Percentiles rank a stretch among this genome's conserved stretches.
Evolutionary conservation across 371 early-diverging fungal species (phyloP).

Genomic region (Lichtheimia hyalospora): DNA sequence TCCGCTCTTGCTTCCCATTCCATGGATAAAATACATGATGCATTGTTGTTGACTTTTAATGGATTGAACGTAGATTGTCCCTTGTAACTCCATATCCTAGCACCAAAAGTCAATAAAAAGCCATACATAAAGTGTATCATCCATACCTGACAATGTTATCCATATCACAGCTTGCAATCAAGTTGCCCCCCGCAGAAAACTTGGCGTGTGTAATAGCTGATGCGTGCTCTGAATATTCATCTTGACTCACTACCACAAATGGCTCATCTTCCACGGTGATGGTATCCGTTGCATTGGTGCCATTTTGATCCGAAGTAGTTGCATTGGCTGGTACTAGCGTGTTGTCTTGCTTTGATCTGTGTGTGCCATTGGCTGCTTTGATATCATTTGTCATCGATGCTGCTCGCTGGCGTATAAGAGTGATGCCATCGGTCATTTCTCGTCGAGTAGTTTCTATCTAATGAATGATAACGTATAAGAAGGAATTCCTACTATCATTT

Average conservation of each 20-base stretch:
- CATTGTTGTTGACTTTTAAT: conserved; percentile 48
- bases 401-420: conserved; percentile 40
- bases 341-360: conserved; percentile 15
- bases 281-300: neutral
- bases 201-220: conserved; percentile 63
- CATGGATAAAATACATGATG: conserved; percentile 52
- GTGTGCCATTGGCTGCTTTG: conserved; percentile 12
- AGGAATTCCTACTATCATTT: too few relatives aligned
- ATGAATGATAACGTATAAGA: too few relatives aligned
- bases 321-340: neutral
- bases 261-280: conserved; percentile 32
- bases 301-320: neutral
- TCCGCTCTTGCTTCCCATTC: conserved; percentile 67
- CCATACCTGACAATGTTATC: conserved; percentile 54
- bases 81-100: conserved; percentile 54
- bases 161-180: conserved; percentile 68
- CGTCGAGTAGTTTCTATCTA: conserved; percentile 37
- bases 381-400: conserved; percentile 33
- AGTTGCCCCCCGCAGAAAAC: conserved; percentile 58
- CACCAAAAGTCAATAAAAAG: neutral
- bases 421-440: conserved; percentile 53
- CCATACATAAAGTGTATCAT: neutral
- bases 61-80: conserved; percentile 44
- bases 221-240: conserved; percentile 62
- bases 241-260: conserved; percentile 49